phyloP scores from a whole-genome alignment of 768 basidiomycete genomes.

The Albatrellus ellisii region DNA sequence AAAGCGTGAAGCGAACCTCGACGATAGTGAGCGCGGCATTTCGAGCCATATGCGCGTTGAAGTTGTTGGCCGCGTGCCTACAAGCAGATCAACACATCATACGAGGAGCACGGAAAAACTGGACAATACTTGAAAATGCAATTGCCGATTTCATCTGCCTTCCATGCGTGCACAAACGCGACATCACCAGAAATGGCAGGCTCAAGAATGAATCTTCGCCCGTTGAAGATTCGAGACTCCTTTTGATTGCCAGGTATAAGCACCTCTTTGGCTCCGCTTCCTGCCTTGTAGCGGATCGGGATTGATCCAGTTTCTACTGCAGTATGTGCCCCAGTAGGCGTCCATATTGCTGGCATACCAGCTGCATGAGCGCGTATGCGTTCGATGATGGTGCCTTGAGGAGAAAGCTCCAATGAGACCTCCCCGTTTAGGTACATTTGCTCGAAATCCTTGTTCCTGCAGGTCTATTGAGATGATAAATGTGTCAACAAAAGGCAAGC shows the following conservation, averaged over 20 bases:
- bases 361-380: conserved; percentile 78
- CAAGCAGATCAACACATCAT: neutral
- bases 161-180: conserved; percentile 82
- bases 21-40: conserved; percentile 83
- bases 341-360: conserved; percentile 86
- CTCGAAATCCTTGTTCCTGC: conserved; percentile 77
- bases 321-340: conserved; percentile 83
- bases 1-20: conserved; percentile 43
- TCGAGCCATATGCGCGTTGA: conserved; percentile 74
- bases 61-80: conserved; percentile 79
- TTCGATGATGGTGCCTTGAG: conserved; percentile 85
- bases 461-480: neutral
- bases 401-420: conserved; percentile 75
- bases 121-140: conserved; percentile 66
- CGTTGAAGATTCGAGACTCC: conserved; percentile 60
- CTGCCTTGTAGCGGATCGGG: conserved; percentile 63
- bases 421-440: conserved; percentile 62
- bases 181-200: conserved; percentile 70
- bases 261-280: conserved; percentile 53
- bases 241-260: conserved; percentile 60
- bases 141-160: conserved; percentile 81
- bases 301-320: conserved; percentile 69
- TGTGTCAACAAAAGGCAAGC: neutral
- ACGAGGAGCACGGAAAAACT: neutral
- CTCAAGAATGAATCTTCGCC: conserved; percentile 68